Base-by-base conservation (phyloP, 1,139 yeast genomes). In the Ashbya aceris region DNA sequence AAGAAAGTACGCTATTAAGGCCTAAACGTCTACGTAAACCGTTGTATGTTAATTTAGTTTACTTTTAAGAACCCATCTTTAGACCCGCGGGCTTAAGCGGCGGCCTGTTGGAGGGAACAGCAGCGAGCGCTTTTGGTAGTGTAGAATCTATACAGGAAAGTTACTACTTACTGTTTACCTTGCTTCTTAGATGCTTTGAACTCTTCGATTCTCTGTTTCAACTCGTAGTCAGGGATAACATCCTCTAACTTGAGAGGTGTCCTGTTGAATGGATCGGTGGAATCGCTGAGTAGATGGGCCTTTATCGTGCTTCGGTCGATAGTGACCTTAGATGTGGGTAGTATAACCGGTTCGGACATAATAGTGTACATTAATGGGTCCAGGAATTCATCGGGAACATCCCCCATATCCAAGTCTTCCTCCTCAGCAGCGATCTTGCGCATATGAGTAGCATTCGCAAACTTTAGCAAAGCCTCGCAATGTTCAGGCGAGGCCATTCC, bases 1-100 rank as follows among this genome's bases (percentile, higher is more conserved):
- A 76, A 87, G 95, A 83, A 83, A 83, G 76, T 91, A 76, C 74
- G 97, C 97, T 71, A 84, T 91, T 77, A 89, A 89, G 83, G 97
- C 96, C 76, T 89, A 83, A 81, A 41, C 26, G 23, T 33, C 36
- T 27, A 29, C 39, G 33, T 43, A 31, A 37, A 23, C 36, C 43
- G 42, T 36, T 45, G 47, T 45, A 38, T 40, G 40, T 40, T 40
- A 41, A 37, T 44, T 35, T 40, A 40, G 28, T 34, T 33, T 36
- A 41, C 37, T 44, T 20, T 27, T 17, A 33, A 33, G 30, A 33
- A 39, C 23, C 23, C 23, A 17, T 17, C 27, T 35, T 7, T 27
- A 35, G 26, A 35, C 23, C 23, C 23, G 23, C 23, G 23, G 23
- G 23, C 23, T 17, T 6, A 17, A 17, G 23, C 23, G 23, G 23